These are phyloP conservation scores for Murraya paniculata DNA, from an alignment of 345 rosid genomes.

Conservation along the genomic window DNA sequence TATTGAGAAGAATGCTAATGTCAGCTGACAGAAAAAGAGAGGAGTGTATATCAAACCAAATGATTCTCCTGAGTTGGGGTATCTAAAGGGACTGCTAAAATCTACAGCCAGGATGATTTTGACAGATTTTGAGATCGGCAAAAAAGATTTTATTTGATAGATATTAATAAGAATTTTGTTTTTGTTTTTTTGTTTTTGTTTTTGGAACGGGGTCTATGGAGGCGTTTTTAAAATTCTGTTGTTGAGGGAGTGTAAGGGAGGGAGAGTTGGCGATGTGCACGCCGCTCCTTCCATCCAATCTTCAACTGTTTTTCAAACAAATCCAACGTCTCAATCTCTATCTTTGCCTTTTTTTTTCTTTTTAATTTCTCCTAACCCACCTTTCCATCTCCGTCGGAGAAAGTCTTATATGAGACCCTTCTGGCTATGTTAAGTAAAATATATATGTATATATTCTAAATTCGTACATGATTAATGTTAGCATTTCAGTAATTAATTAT, in stretches of 20 bases:
- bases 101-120: not conserved
- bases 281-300: slow-evolving; percentile 16
- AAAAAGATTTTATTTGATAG: not conserved
- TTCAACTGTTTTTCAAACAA: not conserved
- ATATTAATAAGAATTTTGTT: not conserved
- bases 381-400: not conserved
- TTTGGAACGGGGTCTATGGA: not conserved
- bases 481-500: no score
- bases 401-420: not conserved
- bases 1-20: slow-evolving; percentile 19
- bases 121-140: slow-evolving; percentile 7
- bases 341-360: not conserved
- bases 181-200: no score
- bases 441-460: no score
- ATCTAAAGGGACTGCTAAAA: not conserved
- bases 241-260: not conserved
- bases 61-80: slow-evolving; percentile 6
- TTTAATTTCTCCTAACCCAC: not conserved
- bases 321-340: not conserved
- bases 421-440: no score
- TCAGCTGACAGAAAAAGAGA: slow-evolving; percentile 12
- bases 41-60: slow-evolving; percentile 25
- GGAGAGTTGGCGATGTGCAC: slow-evolving; percentile 17
- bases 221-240: not conserved
- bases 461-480: no score